Evolutionary conservation across 78 protist species (phyloP).

Genomic region (Polysphondylium violaceum): DNA sequence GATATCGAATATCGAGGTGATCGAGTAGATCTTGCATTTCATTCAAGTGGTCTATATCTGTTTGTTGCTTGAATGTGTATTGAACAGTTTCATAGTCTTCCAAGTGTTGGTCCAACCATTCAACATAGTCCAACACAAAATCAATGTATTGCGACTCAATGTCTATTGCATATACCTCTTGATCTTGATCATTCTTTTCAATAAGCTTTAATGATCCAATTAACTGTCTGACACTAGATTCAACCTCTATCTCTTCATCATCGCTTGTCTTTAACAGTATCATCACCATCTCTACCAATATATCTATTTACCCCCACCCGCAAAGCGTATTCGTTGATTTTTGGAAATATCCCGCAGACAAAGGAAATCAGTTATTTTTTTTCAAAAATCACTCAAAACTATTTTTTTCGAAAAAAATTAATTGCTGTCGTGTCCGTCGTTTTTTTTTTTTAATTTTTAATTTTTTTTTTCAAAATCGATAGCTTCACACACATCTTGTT

Average conservation of each 20-base stretch:
- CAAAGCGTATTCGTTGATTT: too few species aligned
- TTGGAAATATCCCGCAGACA: too few species aligned
- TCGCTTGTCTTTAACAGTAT: not conserved
- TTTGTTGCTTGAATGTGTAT: constrained; percentile 9
- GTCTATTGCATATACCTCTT: not conserved
- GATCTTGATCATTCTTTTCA: not conserved
- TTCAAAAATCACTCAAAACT: too few species aligned
- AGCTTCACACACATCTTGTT: too few species aligned
- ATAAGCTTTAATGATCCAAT: not conserved
- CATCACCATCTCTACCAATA: too few species aligned
- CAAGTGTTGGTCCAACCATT: constrained; percentile 15
- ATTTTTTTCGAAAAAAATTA: too few species aligned
- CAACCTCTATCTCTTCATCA: constrained; percentile 15
- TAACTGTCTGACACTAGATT: not conserved
- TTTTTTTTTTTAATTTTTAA: not conserved
- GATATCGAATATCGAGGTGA: not conserved
- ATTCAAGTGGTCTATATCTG: constrained; percentile 10
- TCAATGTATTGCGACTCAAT: constrained; percentile 33
- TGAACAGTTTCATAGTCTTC: constrained; percentile 5
- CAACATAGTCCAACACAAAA: constrained; percentile 42
- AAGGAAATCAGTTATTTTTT: too few species aligned
- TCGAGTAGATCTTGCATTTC: not conserved
- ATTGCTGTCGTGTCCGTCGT: not conserved
- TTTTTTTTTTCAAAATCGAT: constrained; percentile 13
- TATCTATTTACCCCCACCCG: too few species aligned